Conservation (phyloP, 441 rosid genomes). For the Theobroma grandiflorum region DNA sequence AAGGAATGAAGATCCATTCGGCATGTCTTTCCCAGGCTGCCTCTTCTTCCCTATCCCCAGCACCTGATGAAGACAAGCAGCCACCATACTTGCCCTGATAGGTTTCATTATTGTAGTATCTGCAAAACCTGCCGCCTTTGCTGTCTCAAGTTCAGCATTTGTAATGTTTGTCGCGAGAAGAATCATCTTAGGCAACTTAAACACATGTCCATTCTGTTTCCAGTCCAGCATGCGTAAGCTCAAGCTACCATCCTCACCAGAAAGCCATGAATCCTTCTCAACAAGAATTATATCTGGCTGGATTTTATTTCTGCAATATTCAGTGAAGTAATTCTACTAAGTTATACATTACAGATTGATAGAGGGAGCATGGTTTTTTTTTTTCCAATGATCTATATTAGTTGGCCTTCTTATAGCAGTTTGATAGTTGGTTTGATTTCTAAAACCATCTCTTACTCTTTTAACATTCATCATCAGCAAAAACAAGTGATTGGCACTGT, state of each 20-base stretch:
- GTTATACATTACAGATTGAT: conserved; percentile 7
- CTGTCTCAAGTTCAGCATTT: conserved; percentile 64
- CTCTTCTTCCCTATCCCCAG: conserved; percentile 71
- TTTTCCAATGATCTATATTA: background rate
- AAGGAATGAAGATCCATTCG: conserved; percentile 53
- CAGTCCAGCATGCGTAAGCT: conserved; percentile 42
- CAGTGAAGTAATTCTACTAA: conserved; percentile 18
- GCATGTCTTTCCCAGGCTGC: conserved; percentile 53
- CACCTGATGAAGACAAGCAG: conserved; percentile 92
- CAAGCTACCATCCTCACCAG: conserved; percentile 54
- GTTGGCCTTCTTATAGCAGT: background rate
- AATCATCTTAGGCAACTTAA: conserved; percentile 66
- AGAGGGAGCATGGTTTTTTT: background rate
- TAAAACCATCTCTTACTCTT: conserved; percentile 10
- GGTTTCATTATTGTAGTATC: conserved; percentile 96
- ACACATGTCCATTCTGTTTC: conserved; percentile 56
- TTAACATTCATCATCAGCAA: background rate
- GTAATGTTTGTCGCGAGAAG: conserved; percentile 88
- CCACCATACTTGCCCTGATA: conserved; percentile 93
- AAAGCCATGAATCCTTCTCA: conserved; percentile 90
- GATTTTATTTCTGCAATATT: conserved; percentile 45
- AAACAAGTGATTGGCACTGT: background rate
- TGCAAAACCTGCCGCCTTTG: conserved; percentile 79
- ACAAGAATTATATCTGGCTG: conserved; percentile 75
- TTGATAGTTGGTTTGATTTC: background rate